A percentile compares a stretch with the other conserved stretches of the same genome.
phyloP scores from a whole-genome alignment of 2,329 filamentous ascomycete species.

The Trichoderma polysporum region DNA sequence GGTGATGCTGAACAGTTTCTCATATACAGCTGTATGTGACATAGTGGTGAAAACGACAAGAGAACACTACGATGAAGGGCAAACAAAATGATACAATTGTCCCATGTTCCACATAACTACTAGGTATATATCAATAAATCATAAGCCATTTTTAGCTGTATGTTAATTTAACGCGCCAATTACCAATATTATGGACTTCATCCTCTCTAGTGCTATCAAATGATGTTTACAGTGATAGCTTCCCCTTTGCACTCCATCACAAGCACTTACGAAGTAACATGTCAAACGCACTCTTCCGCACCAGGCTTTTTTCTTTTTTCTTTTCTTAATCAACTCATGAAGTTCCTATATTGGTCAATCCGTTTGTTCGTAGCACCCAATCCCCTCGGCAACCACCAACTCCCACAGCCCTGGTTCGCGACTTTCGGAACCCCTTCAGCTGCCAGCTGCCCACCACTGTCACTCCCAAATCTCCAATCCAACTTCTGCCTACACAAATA shows the following conservation, averaged over 20 bases:
- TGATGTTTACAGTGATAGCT: not conserved
- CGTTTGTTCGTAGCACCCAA: not conserved
- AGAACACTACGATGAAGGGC: too few species aligned
- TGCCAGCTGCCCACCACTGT: slow-evolving; percentile 13
- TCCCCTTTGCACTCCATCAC: not conserved
- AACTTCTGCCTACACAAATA: not conserved
- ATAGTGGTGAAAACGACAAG: not conserved
- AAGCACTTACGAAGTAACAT: not conserved
- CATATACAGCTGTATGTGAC: too few species aligned
- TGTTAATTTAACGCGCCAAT: too few species aligned
- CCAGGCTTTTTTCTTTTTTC: not conserved
- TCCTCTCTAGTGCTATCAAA: too few species aligned
- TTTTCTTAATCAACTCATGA: not conserved
- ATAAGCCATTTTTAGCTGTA: too few species aligned
- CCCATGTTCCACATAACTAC: too few species aligned
- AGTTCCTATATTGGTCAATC: not conserved
- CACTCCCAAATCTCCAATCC: not conserved
- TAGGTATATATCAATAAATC: too few species aligned
- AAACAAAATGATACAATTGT: not conserved
- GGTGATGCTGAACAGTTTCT: too few species aligned
- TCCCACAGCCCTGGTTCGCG: not conserved
- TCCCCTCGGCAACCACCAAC: not conserved
- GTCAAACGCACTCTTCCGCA: not conserved
- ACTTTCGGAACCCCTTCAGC: not conserved
- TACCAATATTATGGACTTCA: not conserved